Base-by-base conservation (phyloP, 345 rosid species). In the Aquilaria yunnanensis region DNA sequence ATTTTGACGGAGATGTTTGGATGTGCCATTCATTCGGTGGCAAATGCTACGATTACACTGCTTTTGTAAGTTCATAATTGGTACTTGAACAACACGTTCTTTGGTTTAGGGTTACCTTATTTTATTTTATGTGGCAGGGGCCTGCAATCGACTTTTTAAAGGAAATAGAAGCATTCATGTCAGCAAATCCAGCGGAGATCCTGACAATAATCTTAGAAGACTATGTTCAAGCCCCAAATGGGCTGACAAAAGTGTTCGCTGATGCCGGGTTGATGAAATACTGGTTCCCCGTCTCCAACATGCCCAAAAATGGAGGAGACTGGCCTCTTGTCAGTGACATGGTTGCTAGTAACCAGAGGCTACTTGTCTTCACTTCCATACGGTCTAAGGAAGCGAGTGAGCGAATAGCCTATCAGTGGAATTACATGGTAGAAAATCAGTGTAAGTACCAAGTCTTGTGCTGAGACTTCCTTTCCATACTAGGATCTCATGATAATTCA, bases 321-420 rank as follows among this genome's bases (percentile, higher is more conserved):
- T 87, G 88, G 94, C 94, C 94, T 12, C 70, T 82, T 8, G 86
- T 84, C 0, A 77, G 81, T 63, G 83, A 82, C 75, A 84, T 82
- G 94, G 80, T 79, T 16, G 74, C 81, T 6, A 79, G 76, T 2
- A 82, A 81, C 73, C 82, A 79, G 48, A 79, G 86, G 61, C 72
- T 87, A 12, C 73, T 87, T 10, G 88, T 82, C 0, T 84, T 87
- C 75, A 82, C 90, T 29, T 87, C 90, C 0, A 65, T 66, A 6
- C 9, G 61, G 62, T 74, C 88, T 14, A 87, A 87, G 70, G 88
- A 87, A 72, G 51, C 63, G 37, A 56, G 69, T 14, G 94, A 87
- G 73, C 88, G 85, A 48, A 82, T 84, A 10, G 90, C 94, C 29
- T 87, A 82, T 63, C 94, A 87, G 57, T 87, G 94, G 94, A 81